A percentile compares a stretch with the other conserved stretches of the same genome.
Evolutionary conservation across 345 rosid species (phyloP).

Genomic region (Euphorbia peplus): DNA sequence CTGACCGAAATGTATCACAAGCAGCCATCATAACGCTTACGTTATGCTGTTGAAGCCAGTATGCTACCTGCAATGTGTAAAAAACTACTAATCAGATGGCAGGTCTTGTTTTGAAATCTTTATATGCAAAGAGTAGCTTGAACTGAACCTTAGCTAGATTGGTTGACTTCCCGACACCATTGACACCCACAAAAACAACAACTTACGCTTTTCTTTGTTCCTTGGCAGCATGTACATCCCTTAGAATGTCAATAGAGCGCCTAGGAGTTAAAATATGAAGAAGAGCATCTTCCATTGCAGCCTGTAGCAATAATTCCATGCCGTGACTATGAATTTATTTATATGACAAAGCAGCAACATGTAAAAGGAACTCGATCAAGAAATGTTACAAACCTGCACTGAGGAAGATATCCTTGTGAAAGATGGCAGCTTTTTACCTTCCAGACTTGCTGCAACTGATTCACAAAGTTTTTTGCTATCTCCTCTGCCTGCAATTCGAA

Average conservation of each 20-base stretch:
- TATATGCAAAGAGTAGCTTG: not conserved
- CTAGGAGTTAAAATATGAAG: conserved; percentile 94
- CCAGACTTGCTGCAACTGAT: conserved; percentile 94
- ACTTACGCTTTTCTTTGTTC: conserved; percentile 93
- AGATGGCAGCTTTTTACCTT: conserved; percentile 92
- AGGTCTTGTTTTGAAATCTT: conserved; percentile 2
- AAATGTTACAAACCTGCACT: conserved; percentile 62
- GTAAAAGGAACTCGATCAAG: not conserved
- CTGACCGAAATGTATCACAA: conserved; percentile 96
- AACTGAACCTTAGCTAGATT: conserved; percentile 77
- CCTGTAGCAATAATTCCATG: conserved; percentile 41
- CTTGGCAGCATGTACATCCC: conserved; percentile 91
- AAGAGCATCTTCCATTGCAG: conserved; percentile 97
- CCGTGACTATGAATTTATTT: not conserved
- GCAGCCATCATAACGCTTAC: conserved; percentile 98
- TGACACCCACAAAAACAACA: conserved; percentile 95
- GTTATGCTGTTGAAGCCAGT: conserved; percentile 96
- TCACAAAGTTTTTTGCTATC: conserved; percentile 99
- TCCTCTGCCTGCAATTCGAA: conserved; percentile 75
- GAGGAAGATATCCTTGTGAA: conserved; percentile 96
- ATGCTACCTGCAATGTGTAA: conserved; percentile 62
- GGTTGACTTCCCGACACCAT: conserved; percentile 98
- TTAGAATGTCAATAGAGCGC: conserved; percentile 90
- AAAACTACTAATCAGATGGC: conserved; percentile 6
- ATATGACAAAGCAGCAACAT: not conserved